phyloP scores from a whole-genome alignment of 345 rosid genomes.

The Citrus sp. region DNA sequence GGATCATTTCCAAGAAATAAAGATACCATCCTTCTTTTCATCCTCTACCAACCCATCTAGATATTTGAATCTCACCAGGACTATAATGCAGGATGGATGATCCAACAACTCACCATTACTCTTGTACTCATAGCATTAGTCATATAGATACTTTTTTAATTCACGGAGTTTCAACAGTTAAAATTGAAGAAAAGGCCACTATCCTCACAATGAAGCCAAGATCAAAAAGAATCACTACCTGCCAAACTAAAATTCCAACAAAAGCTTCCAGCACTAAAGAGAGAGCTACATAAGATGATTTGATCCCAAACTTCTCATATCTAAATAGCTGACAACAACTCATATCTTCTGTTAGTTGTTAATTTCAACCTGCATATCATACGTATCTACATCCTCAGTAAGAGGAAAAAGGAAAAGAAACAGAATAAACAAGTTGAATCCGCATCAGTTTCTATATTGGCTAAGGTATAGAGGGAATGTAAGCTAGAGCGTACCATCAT shows the following conservation, averaged over 20 bases:
- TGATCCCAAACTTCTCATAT: not conserved
- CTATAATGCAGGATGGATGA: not conserved
- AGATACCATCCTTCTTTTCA: not conserved
- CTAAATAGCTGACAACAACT: not conserved
- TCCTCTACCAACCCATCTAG: not conserved
- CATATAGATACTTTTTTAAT: not conserved
- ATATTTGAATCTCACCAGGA: not conserved
- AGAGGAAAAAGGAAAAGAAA: not conserved
- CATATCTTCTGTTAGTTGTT: not conserved
- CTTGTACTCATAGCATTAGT: not conserved
- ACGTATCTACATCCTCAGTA: not conserved
- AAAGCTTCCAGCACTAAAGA: not conserved
- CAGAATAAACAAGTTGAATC: not conserved
- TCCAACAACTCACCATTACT: not conserved
- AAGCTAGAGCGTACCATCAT: too few relatives aligned
- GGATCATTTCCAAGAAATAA: not conserved
- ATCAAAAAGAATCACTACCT: not conserved
- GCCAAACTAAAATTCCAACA: not conserved
- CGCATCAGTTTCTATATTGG: not conserved
- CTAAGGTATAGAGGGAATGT: not conserved
- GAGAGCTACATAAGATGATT: not conserved
- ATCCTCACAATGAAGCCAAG: not conserved
- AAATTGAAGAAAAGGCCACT: not conserved
- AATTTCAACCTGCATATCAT: not conserved
- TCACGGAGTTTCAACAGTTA: not conserved